phyloP scores from a whole-genome alignment of 805 yeast genomes.

The Pichia manshurica region DNA sequence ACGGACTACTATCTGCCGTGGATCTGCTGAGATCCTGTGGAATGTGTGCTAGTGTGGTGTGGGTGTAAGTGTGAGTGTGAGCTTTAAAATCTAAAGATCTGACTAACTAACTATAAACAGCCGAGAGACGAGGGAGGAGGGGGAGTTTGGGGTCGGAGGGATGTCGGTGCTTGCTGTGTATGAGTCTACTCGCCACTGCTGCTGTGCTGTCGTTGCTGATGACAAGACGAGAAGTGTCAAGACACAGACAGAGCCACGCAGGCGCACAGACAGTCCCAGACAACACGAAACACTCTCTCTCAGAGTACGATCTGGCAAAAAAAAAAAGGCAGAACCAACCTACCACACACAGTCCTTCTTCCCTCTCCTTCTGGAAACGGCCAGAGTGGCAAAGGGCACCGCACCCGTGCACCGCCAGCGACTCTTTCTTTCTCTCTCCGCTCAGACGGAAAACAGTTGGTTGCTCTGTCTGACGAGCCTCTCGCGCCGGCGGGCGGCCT shows the following conservation, averaged over 20 bases:
- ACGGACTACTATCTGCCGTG: too few species aligned
- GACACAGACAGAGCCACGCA: too few species aligned
- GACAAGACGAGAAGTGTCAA: too few species aligned
- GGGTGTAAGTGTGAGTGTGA: neutral
- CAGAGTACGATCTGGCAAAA: neutral
- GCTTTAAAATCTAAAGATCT: too few species aligned
- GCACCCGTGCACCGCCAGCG: neutral
- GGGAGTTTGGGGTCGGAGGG: neutral
- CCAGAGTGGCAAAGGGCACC: too few species aligned
- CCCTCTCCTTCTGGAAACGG: too few species aligned
- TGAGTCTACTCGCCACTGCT: too few species aligned
- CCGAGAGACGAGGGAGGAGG: neutral
- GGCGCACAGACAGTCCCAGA: too few species aligned
- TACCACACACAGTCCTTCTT: too few species aligned
- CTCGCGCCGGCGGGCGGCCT: neutral
- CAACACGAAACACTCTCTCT: too few species aligned
- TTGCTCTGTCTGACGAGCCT: slow-evolving; percentile 4
- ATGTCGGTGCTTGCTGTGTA: neutral
- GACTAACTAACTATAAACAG: neutral
- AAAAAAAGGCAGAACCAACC: neutral
- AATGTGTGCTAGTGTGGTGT: neutral
- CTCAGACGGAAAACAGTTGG: neutral
- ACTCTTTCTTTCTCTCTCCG: too few species aligned
- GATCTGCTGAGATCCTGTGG: neutral
- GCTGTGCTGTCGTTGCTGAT: too few species aligned